Percentiles rank a stretch among this genome's conserved stretches.
phyloP scores from a whole-genome alignment of 2,329 filamentous ascomycete species.

The Neonectria coccinea region DNA sequence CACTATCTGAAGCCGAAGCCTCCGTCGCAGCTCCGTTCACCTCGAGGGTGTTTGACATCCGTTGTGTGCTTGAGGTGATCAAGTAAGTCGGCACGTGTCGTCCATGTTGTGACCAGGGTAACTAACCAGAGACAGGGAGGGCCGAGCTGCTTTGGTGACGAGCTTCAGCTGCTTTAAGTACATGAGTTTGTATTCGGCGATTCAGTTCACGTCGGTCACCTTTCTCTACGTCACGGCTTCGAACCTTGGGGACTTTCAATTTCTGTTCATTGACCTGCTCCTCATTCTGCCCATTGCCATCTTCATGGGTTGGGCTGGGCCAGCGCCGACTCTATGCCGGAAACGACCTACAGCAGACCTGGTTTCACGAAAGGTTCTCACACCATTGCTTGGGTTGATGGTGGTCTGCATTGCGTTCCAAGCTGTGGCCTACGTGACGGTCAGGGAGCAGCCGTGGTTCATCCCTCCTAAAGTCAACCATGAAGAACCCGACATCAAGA shows the following conservation, averaged over 20 bases:
- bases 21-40: constrained; percentile 99
- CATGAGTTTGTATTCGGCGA: constrained; percentile 99
- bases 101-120: background rate
- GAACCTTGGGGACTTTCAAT: constrained; percentile 97
- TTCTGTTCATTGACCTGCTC: constrained; percentile 92
- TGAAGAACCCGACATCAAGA: constrained; percentile 85
- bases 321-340: constrained; percentile 78
- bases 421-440: constrained; percentile 76
- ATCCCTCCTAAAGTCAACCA: constrained; percentile 81
- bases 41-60: constrained; percentile 94
- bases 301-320: constrained; percentile 98
- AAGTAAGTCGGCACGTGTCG: constrained; percentile 58
- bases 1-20: constrained; percentile 95
- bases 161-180: constrained; percentile 99
- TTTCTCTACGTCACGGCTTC: constrained; percentile 95
- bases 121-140: constrained; percentile 71
- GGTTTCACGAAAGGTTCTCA: constrained; percentile 91
- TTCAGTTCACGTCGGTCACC: constrained; percentile 97
- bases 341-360: constrained; percentile 94
- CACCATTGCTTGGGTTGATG: constrained; percentile 91
- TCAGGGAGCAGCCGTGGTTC: constrained; percentile 87
- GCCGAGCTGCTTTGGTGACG: constrained; percentile 93
- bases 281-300: constrained; percentile 96
- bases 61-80: constrained; percentile 93
- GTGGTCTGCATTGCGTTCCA: constrained; percentile 82